Base-by-base conservation (phyloP, 768 basidiomycete species). In the Pleurotus citrinopileatus region DNA sequence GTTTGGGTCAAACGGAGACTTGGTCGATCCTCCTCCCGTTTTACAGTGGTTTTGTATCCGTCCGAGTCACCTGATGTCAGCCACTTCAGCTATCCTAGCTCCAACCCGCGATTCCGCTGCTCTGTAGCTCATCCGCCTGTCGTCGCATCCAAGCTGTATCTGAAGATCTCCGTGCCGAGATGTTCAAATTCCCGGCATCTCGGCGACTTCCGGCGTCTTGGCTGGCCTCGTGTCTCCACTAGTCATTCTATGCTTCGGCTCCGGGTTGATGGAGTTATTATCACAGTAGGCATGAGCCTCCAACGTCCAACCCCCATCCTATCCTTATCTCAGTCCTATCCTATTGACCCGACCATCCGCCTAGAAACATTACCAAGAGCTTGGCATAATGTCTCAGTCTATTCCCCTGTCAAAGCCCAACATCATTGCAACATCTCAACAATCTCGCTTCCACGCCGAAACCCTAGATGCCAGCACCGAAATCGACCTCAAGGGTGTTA, bases 401-500 rank as follows among this genome's bases (percentile, higher is more conserved):
- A 51, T 15, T n/a, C 12, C 34, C 2, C 3, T 34, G 17, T 23
- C 34, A 19, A 34, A 51, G 34, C 34, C 48, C 48, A 51, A 51
- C 29, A 59, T 70, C 19, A 55, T 52, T 2, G 70, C 68, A 15
- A 68, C 64, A 2, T 69, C 70, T 7, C 70, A 72, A 55, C 68
- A 68, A 34, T 69, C 68, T 17, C 67, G 71, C 5, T 73, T 73
- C 54, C 71, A 73, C 51, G 56, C 61, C 20, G 71, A 73, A 43
- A 69, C 69, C 1, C 57, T 72, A 8, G 61, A 61, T n/a, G 68
- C 67, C 6, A 67, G 37, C 15, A 54, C 59, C 36, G 61, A 64
- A 32, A 56, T 81, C 27, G 79, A 80, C 55, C 63, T 80, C 13
- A 68, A 73, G 26, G 70, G 61, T 28, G 72, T 81, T n/a, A 71